Evolutionary conservation across 2,329 filamentous ascomycete genomes (phyloP).

Genomic region (Lachnellula arida): DNA sequence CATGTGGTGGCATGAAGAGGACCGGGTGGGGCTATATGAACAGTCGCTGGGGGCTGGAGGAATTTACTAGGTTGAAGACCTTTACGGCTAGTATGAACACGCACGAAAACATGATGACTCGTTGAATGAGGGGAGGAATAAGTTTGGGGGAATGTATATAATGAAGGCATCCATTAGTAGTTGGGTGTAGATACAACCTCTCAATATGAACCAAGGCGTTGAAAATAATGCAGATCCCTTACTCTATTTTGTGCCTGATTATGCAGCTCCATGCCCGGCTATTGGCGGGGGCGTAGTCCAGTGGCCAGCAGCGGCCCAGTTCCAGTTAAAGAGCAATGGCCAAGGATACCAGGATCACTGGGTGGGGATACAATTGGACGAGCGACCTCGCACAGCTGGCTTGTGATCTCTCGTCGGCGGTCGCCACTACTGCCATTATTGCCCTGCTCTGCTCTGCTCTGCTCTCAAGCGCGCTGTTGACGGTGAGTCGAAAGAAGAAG

Average conservation of each 20-base stretch:
- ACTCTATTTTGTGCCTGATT: too few species aligned
- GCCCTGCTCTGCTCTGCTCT: neutral
- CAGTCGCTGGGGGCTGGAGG: slow-evolving; percentile 40
- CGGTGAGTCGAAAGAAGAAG: neutral
- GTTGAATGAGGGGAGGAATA: neutral
- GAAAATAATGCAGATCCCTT: too few species aligned
- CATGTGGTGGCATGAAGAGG: slow-evolving; percentile 42
- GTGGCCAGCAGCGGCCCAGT: too few species aligned
- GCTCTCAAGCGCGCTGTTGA: slow-evolving; percentile 1
- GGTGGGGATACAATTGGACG: neutral
- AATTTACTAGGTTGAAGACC: neutral
- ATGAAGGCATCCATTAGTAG: too few species aligned
- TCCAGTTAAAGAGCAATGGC: too few species aligned
- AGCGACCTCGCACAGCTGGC: neutral
- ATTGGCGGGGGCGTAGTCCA: too few species aligned
- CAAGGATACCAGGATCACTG: too few species aligned
- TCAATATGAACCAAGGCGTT: too few species aligned
- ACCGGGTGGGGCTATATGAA: slow-evolving; percentile 46
- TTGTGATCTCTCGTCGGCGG: neutral
- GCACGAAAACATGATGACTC: neutral
- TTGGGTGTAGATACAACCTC: too few species aligned
- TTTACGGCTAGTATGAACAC: neutral
- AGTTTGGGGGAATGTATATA: too few species aligned
- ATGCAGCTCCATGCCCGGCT: too few species aligned
- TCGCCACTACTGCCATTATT: neutral